Percentiles rank a stretch among this genome's conserved stretches.
phyloP scores from a whole-genome alignment of 345 rosid species.

The Geranium rotundifolium region DNA sequence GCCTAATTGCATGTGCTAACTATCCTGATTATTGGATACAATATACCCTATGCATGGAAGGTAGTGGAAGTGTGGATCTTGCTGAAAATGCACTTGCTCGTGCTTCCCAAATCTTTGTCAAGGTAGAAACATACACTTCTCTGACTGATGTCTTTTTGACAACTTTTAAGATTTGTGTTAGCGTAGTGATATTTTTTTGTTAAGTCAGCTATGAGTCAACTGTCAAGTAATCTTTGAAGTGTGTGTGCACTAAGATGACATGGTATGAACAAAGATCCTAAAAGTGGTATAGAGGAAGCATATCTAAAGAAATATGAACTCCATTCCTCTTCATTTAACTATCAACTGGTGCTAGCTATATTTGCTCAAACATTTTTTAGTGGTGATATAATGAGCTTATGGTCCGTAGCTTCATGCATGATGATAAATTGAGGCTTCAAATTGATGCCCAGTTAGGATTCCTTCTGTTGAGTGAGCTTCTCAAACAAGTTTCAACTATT shows the following conservation, averaged over 20 bases:
- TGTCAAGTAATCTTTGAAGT: not conserved
- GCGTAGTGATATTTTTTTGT: not conserved
- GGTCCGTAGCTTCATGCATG: no score
- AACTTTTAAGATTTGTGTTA: not conserved
- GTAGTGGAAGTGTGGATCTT: constrained; percentile 69
- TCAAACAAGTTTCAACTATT: no score
- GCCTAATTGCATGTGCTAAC: constrained; percentile 90
- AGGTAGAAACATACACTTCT: constrained; percentile 39
- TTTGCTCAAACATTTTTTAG: no score
- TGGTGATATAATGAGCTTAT: no score
- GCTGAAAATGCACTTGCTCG: constrained; percentile 82
- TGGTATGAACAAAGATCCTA: not conserved
- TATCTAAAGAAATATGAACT: no score
- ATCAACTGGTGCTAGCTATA: no score
- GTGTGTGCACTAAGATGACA: not conserved
- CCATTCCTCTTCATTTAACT: no score
- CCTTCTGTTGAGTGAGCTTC: no score
- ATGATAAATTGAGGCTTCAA: no score
- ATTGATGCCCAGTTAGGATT: no score
- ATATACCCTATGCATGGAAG: constrained; percentile 74
- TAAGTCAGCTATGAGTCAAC: not conserved
- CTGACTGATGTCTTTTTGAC: not conserved
- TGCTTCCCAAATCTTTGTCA: constrained; percentile 91
- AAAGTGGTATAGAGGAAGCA: no score
- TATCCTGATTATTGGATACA: constrained; percentile 92